Evolutionary conservation across 495 filamentous ascomycete genomes (phyloP).

Genomic region (Neurospora terricola): DNA sequence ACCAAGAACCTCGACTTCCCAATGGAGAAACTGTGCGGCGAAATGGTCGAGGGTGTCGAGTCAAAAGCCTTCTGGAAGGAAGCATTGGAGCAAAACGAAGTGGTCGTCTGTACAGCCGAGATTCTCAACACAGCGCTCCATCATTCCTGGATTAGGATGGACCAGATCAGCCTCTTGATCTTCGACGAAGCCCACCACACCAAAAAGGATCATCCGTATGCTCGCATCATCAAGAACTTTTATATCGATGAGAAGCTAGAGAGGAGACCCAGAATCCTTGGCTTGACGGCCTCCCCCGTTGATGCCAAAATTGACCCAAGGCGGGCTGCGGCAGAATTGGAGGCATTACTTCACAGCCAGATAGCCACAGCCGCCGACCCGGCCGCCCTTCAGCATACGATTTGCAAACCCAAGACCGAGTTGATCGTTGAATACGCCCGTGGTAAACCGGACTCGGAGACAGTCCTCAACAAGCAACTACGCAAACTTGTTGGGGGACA

Average conservation of each 20-base stretch:
- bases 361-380: slow-evolving; percentile 75
- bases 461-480: slow-evolving; percentile 51
- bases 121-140: slow-evolving; percentile 71
- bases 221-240: slow-evolving; percentile 81
- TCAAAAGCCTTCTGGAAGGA: slow-evolving; percentile 58
- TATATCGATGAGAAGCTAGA: slow-evolving; percentile 42
- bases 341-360: slow-evolving; percentile 63
- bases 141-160: slow-evolving; percentile 71
- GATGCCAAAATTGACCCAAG: slow-evolving; percentile 66
- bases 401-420: slow-evolving; percentile 50
- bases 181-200: slow-evolving; percentile 97
- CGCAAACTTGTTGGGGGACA: slow-evolving; percentile 47
- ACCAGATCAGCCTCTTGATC: slow-evolving; percentile 79
- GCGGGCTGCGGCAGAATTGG: slow-evolving; percentile 66
- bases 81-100: slow-evolving; percentile 61
- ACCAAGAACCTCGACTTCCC: slow-evolving; percentile 74
- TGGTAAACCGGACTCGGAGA: slow-evolving; percentile 45
- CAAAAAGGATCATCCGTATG: slow-evolving; percentile 90
- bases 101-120: slow-evolving; percentile 89
- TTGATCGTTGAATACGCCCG: slow-evolving; percentile 46
- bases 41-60: slow-evolving; percentile 44
- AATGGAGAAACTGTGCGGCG: slow-evolving; percentile 71
- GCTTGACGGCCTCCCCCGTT: slow-evolving; percentile 97
- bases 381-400: slow-evolving; percentile 46
- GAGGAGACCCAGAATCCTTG: slow-evolving; percentile 70